These are phyloP conservation scores for Cetraspora pellucida DNA, from an alignment of 192 early-diverging fungal genomes.

Conservation along the genomic window DNA sequence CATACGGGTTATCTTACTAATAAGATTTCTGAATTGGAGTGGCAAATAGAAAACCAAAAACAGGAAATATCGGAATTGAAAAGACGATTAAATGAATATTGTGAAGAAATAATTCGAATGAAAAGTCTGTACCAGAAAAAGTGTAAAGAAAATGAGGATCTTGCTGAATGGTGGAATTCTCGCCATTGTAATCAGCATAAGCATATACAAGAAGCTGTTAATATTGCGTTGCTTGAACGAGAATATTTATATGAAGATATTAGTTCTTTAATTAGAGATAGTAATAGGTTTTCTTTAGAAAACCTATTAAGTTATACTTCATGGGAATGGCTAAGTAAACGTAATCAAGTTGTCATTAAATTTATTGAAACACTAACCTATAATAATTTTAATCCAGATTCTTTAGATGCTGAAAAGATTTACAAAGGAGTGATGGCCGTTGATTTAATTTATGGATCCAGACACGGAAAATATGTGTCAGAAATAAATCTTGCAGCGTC, in stretches of 20 bases:
- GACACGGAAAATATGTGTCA: conserved; percentile 23
- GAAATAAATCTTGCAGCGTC: conserved; percentile 15
- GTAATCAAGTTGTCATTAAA: conserved; percentile 21
- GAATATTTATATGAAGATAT: neutral
- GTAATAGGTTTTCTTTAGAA: too few relatives aligned
- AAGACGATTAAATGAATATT: neutral
- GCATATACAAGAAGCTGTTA: neutral
- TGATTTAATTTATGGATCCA: conserved; percentile 9
- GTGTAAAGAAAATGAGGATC: neutral
- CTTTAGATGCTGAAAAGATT: neutral
- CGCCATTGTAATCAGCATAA: conserved; percentile 10
- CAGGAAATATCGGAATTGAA: conserved; percentile 6
- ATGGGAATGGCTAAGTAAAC: neutral
- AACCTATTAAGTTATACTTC: conserved; percentile 7
- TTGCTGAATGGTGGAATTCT: neutral
- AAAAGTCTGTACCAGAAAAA: neutral
- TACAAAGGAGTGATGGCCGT: neutral
- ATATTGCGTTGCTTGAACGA: conserved; percentile 4
- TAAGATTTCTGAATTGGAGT: too few relatives aligned
- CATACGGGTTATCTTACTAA: too few relatives aligned
- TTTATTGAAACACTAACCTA: conserved; percentile 26
- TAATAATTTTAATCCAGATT: neutral
- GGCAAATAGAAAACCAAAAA: too few relatives aligned
- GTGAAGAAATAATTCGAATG: neutral
- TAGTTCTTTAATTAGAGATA: conserved; percentile 11